Evolutionary conservation across 1,284 basidiomycete genomes (phyloP), one percentile per base, ranked within the genome.

Genomic region (Sanguinoderma infundibulare): DNA sequence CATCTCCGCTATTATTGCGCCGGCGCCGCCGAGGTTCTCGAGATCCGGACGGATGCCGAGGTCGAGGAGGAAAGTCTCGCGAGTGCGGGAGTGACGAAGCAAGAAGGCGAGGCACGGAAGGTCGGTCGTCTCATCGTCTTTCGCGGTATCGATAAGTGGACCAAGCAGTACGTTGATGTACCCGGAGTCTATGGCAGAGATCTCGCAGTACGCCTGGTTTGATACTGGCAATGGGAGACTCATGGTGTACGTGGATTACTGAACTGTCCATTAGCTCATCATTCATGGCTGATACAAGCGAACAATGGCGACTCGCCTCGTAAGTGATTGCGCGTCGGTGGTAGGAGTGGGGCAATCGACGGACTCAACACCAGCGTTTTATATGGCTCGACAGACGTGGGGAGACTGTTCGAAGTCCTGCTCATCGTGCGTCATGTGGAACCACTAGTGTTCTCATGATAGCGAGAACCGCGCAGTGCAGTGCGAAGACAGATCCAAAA

Each of bases 171-270:
- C 63, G 30, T 65, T 60, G 12, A 83, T 70, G 17, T 73, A 64
- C 12, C 84, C 82, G 1, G 78, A 79, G 62, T 84, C 81, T 28
- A 86, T 76, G 0, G 80, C 83, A 42, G 84, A 85, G 30, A 85
- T 76, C 1, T 53, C 53, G 59, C 55, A 61, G 44, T 58, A 63
- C 12, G 58, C 40, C 30, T 66, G 59, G 49, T 61, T 59, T 32
- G 57, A n/a, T 2, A 36, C 40, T 5, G 64, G 58, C 3, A 42
- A 52, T 10, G 59, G 61, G 32, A 66, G 50, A 30, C 53, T 61
- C 61, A 61, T 63, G 22, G 22, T 30, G 24, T 53, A 12, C n/a
- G n/a, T 8, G 32, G 10, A 51, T 5, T 5, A 14, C 38, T 22
- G 20, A 22, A 20, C 40, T 1, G 20, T 20, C 22, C 20, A 12